Base-by-base conservation (phyloP, 164 flowering plant species). In the Hamamelis virginiana region DNA sequence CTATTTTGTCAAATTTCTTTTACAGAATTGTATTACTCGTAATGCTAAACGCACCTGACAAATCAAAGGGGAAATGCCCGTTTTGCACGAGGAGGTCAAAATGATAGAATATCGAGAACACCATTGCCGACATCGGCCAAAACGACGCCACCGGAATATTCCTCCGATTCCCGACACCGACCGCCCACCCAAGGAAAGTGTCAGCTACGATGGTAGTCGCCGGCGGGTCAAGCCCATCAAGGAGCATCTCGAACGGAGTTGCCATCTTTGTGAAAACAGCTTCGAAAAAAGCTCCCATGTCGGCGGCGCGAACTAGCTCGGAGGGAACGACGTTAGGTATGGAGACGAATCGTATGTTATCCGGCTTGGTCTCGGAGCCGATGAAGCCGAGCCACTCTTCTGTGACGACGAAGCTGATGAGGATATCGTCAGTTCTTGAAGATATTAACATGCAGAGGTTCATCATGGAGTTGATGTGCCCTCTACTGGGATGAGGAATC, bases 271-370 rank as follows among this genome's bases (percentile, higher is more conserved):
- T 87, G 60, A 6, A 10, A 0, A 80, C 84, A 14, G 96, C 94
- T 16, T 83, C 75, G 0, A 84, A 0, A 68, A 94, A 94, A 11
- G 81, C 86, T 0, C 59, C 8, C 15, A 80, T 70, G 73, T 88
- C 83, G 5, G 43, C 60, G 33, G 65, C 88, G 1, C 97, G 89
- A 14, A 19, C 81, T n/a, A 59, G 71, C 81, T 89, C 96, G 0
- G 92, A 90, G 3, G 97, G 96, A 52, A 89, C 73, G 44, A 93
- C 92, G 63, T 90, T 89, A 0, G 98, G 98, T 23, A 94, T 65
- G 14, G 91, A 61, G 22, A 68, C 76, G 63, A 86, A 76, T 12
- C 76, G 79, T 14, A 92, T 59, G 71, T 76, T 75, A 10, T 74
- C 45, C 9, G 85, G 85, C 61, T 21, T 72, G 0, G 73, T 58